phyloP scores from a whole-genome alignment of 2,329 filamentous ascomycete species.

The Bisporella sp. region DNA sequence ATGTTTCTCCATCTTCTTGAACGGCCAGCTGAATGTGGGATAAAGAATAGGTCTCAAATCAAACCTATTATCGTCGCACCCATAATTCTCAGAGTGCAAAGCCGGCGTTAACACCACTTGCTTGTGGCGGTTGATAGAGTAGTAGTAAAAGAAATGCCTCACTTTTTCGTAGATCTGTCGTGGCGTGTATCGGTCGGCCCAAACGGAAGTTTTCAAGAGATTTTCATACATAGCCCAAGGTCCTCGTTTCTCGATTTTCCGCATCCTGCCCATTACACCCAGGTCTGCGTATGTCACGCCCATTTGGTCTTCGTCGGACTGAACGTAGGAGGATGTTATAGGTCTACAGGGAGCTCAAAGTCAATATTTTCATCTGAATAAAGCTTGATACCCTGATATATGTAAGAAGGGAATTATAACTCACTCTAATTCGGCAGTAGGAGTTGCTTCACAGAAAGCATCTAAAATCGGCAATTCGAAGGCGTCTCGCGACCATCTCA shows the following conservation, averaged over 20 bases:
- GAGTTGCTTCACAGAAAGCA: conserved; percentile 56
- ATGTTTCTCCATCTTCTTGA: no score
- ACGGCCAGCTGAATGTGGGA: no score
- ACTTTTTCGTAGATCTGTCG: conserved; percentile 1
- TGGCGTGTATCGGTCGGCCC: no score
- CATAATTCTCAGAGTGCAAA: no score
- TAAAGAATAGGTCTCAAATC: no score
- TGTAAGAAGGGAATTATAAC: no score
- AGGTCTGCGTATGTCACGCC: conserved; percentile 45
- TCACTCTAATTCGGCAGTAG: conserved; percentile 53
- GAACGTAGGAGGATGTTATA: conserved; percentile 52
- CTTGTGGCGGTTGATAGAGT: conserved; percentile 2
- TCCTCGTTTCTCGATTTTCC: conserved; percentile 41
- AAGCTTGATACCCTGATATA: no score
- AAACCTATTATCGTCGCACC: no score
- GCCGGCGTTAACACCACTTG: no score
- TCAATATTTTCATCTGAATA: no score
- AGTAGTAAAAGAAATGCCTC: conserved; percentile 2
- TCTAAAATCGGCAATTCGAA: conserved; percentile 59
- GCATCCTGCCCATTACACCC: conserved; percentile 35
- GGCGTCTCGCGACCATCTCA: conserved; percentile 50
- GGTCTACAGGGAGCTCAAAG: conserved; percentile 30
- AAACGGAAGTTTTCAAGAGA: no score
- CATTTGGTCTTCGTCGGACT: conserved; percentile 45
- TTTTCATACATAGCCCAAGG: conserved; percentile 33